Evolutionary conservation across 2,329 filamentous ascomycete species (phyloP).

Genomic region (Sporothrix pallida): DNA sequence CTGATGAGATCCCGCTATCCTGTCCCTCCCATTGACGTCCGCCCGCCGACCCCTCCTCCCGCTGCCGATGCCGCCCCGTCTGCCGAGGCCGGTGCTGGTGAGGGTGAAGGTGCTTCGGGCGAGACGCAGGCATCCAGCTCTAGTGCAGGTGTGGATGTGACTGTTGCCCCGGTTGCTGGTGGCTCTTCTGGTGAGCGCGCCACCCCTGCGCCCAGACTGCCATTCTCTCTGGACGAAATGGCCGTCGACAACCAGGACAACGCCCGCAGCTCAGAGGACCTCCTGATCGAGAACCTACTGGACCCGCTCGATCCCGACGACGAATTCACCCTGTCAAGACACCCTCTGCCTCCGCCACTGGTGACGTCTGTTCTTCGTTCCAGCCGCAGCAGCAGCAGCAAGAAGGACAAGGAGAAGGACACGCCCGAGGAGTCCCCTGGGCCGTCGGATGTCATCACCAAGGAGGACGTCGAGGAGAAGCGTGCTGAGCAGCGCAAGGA

Average conservation of each 20-base stretch:
- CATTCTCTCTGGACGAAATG: conserved; percentile 42
- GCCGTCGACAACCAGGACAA: conserved; percentile 41
- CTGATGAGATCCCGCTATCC: conserved; percentile 68
- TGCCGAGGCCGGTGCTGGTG: neutral
- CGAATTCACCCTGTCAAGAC: neutral
- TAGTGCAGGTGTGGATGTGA: conserved; percentile 6
- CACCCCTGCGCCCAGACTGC: conserved; percentile 34
- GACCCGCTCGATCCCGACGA: neutral
- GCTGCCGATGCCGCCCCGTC: neutral
- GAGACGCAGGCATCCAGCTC: neutral
- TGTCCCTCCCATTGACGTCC: conserved; percentile 65
- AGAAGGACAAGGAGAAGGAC: conserved; percentile 24
- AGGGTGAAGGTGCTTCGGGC: neutral
- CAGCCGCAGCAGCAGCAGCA: neutral
- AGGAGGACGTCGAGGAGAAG: conserved; percentile 80
- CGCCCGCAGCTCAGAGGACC: conserved; percentile 39
- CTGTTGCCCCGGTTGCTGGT: conserved; percentile 1
- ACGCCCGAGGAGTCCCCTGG: conserved; percentile 39
- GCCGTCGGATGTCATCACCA: conserved; percentile 48
- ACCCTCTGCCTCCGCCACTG: conserved; percentile 8
- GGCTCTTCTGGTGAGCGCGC: conserved; percentile 8
- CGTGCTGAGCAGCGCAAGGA: conserved; percentile 74
- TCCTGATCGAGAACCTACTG: conserved; percentile 22
- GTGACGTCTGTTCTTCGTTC: neutral
- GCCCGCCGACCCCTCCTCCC: neutral